Evolutionary conservation across 2,329 filamentous ascomycete genomes (phyloP).

Genomic region (Pseudocercospora fuligena): DNA sequence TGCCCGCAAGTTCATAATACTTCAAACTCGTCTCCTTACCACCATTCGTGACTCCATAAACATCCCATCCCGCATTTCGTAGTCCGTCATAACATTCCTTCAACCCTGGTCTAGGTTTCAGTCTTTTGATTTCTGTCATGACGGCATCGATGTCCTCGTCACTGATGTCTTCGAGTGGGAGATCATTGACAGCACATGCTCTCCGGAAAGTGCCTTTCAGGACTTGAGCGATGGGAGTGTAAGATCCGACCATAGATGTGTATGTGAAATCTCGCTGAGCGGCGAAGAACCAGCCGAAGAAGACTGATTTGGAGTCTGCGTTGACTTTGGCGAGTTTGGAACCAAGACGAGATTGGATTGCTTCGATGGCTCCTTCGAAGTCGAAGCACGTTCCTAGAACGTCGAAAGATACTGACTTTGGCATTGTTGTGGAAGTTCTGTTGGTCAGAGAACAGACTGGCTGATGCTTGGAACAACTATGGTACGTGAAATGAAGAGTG

Average conservation of each 20-base stretch:
- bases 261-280: constrained; percentile 41
- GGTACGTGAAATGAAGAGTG: neutral
- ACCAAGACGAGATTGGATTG: constrained; percentile 31
- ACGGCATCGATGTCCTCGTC: constrained; percentile 38
- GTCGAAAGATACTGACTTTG: constrained; percentile 38
- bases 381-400: constrained; percentile 40
- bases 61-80: constrained; percentile 36
- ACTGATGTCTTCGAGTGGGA: constrained; percentile 27
- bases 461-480: neutral
- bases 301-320: constrained; percentile 34
- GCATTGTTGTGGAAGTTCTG: constrained; percentile 8
- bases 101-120: constrained; percentile 31
- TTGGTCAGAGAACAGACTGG: neutral
- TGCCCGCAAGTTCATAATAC: constrained; percentile 36
- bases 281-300: constrained; percentile 40
- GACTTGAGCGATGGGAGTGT: constrained; percentile 38
- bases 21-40: constrained; percentile 36
- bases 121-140: constrained; percentile 31
- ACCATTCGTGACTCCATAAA: constrained; percentile 39
- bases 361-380: constrained; percentile 34
- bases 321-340: constrained; percentile 23
- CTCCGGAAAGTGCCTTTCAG: constrained; percentile 35
- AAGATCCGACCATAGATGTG: constrained; percentile 33
- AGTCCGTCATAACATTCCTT: constrained; percentile 38
- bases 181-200: constrained; percentile 34